Percentiles rank a stretch among this genome's conserved stretches.
Evolutionary conservation across 2,329 filamentous ascomycete species (phyloP).

Genomic region (Talaromyces sp.): DNA sequence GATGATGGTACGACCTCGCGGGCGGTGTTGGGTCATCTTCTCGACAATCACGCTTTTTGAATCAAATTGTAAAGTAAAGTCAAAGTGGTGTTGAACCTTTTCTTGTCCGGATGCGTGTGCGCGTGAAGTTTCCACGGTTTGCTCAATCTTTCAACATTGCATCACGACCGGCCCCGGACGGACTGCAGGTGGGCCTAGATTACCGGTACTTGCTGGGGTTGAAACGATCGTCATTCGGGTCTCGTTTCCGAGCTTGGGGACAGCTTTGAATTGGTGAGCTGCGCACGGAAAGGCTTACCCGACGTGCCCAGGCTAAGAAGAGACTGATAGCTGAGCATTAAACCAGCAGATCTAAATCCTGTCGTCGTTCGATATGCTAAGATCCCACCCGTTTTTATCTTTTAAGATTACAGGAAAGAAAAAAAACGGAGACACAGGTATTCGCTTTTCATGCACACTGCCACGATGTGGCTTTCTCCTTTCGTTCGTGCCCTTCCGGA

Average conservation of each 20-base stretch:
- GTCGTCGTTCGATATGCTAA: not conserved
- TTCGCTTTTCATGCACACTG: not conserved
- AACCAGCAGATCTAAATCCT: not conserved
- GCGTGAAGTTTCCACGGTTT: not conserved
- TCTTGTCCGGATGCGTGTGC: not conserved
- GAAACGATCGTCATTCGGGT: not conserved
- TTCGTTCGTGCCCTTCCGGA: too few species aligned
- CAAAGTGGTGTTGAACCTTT: too few species aligned
- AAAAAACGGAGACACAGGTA: not conserved
- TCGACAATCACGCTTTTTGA: not conserved
- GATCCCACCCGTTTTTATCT: too few species aligned
- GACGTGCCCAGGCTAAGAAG: not conserved
- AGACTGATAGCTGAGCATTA: not conserved
- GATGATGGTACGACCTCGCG: constrained; percentile 19
- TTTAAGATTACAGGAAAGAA: too few species aligned
- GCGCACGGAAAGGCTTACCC: not conserved
- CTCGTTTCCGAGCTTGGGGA: not conserved
- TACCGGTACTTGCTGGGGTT: too few species aligned
- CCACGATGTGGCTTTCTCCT: not conserved
- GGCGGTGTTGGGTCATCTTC: not conserved
- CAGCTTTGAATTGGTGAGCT: not conserved
- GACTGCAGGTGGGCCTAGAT: too few species aligned
- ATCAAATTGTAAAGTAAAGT: too few species aligned
- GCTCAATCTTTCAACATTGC: not conserved
- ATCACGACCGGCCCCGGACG: too few species aligned